phyloP scores from a whole-genome alignment of 257 asterid genomes.

The Thymus quinquecostatus region DNA sequence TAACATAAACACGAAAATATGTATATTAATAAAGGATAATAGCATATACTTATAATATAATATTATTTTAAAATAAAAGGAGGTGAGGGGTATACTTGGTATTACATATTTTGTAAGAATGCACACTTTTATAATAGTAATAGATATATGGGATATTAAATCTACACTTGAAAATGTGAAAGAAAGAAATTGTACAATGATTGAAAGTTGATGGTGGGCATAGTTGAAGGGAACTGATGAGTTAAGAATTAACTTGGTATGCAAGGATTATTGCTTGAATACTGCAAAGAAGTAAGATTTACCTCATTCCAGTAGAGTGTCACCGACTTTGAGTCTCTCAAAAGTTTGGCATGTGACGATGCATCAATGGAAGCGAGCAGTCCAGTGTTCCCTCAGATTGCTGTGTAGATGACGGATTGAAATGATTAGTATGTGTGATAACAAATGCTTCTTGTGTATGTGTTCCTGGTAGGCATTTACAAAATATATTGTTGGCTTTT shows the following conservation, averaged over 20 bases:
- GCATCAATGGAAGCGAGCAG: not conserved
- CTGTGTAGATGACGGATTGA: not conserved
- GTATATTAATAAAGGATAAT: no score
- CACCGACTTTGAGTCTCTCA: not conserved
- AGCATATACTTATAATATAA: no score
- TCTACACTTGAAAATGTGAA: no score
- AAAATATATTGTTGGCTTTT: not conserved
- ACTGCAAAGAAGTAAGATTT: not conserved
- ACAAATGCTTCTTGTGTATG: not conserved
- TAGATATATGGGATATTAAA: slow-evolving; percentile 12
- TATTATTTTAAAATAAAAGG: no score
- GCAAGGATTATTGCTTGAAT: not conserved
- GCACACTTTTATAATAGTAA: no score
- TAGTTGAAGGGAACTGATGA: not conserved
- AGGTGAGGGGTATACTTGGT: slow-evolving; percentile 50
- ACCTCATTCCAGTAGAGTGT: not conserved
- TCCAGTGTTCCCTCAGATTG: no score
- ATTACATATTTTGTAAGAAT: no score
- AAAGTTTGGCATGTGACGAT: not conserved
- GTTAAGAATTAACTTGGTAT: not conserved
- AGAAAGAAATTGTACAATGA: not conserved
- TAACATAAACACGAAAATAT: no score
- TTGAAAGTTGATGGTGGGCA: not conserved
- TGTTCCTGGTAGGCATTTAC: not conserved
- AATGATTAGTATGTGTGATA: not conserved